Evolutionary conservation across 176 grass and related monocot genomes (phyloP).

Genomic region (Musa troglodytarum): DNA sequence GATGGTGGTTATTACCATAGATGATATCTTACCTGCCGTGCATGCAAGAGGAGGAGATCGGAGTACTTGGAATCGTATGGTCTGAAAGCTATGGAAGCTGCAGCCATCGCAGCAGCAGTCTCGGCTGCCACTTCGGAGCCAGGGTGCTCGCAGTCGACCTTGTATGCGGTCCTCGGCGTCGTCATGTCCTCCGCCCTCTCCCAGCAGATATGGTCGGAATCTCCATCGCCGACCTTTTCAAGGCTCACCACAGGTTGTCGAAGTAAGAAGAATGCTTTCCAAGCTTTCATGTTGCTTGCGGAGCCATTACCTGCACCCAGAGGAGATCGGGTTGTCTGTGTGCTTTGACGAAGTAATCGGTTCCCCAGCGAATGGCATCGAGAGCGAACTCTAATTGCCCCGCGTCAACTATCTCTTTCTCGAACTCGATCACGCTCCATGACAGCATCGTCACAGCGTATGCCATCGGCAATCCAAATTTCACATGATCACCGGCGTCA

Average conservation of each 20-base stretch:
- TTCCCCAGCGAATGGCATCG: conserved; percentile 77
- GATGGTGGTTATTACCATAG: no score
- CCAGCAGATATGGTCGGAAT: conserved; percentile 97
- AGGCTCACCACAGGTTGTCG: no score
- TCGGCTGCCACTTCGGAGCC: conserved; percentile 69
- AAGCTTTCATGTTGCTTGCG: no score
- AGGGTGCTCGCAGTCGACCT: conserved; percentile 43
- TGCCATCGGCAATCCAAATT: conserved; percentile 15
- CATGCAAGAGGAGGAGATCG: conserved; percentile 59
- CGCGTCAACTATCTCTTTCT: conserved; percentile 62
- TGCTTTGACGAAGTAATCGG: conserved; percentile 83
- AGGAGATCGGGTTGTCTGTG: conserved; percentile 60
- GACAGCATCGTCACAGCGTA: background rate
- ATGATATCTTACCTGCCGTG: conserved; percentile 46
- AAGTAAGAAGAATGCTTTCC: no score
- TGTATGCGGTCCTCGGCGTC: conserved; percentile 65
- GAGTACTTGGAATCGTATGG: conserved; percentile 73
- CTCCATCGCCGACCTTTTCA: conserved; percentile 74
- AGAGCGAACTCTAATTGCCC: conserved; percentile 50
- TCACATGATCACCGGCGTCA: conserved; percentile 17
- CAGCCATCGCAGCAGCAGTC: conserved; percentile 68
- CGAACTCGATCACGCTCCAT: conserved; percentile 43
- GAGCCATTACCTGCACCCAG: conserved; percentile 55
- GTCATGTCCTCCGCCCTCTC: conserved; percentile 87
- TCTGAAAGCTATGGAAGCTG: conserved; percentile 52